Conservation (phyloP, 805 yeast genomes). For the Yarrowia yakushimensis region DNA sequence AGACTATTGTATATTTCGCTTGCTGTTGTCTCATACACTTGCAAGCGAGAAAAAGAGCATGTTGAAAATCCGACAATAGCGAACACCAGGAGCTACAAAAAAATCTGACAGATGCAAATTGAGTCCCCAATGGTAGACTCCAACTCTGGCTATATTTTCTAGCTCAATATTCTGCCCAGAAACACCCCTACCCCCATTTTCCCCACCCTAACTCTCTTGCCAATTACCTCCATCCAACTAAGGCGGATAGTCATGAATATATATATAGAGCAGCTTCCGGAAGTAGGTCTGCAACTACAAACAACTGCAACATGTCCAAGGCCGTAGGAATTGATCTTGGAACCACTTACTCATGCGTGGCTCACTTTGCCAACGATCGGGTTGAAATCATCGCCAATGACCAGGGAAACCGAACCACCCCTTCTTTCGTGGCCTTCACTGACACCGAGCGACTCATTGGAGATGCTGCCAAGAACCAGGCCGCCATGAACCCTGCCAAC, state of each 20-base stretch:
- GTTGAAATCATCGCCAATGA: slow-evolving; percentile 96
- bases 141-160: no score
- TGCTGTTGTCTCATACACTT: neutral
- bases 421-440: slow-evolving; percentile 76
- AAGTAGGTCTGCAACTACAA: no score
- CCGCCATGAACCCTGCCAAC: slow-evolving; percentile 91
- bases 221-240: neutral
- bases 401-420: slow-evolving; percentile 98
- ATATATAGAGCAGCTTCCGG: neutral
- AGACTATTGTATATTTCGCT: neutral
- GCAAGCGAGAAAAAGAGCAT: neutral
- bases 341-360: slow-evolving; percentile 55
- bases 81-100: no score
- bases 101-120: no score
- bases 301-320: slow-evolving; percentile 38
- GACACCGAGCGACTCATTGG: slow-evolving; percentile 42
- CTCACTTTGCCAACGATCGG: slow-evolving; percentile 76
- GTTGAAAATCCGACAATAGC: no score
- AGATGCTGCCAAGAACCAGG: slow-evolving; percentile 98
- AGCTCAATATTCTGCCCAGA: no score
- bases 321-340: slow-evolving; percentile 51
- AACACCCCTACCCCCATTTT: no score
- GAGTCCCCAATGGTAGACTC: no score
- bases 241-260: neutral
- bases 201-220: neutral